Conservation (phyloP, 2,329 filamentous ascomycete genomes). For the Alternaria burnsii region DNA sequence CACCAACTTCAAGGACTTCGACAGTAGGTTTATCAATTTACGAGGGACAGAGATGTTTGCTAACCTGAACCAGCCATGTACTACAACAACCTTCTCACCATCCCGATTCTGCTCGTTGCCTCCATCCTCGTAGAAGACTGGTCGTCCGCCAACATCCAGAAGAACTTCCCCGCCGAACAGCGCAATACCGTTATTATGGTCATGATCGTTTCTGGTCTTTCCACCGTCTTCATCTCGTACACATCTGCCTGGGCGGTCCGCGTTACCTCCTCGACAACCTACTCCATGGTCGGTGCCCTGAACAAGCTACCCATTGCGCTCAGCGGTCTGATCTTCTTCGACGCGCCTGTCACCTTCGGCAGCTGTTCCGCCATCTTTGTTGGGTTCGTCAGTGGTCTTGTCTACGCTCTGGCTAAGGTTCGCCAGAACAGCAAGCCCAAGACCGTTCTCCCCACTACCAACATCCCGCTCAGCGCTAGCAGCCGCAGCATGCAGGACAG, state of each 20-base stretch:
- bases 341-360: slow-evolving; percentile 89
- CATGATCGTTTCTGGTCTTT: slow-evolving; percentile 94
- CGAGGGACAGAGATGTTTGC: not conserved
- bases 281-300: slow-evolving; percentile 96
- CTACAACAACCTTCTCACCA: slow-evolving; percentile 98
- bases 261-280: slow-evolving; percentile 95
- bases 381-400: slow-evolving; percentile 89
- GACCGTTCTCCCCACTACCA: slow-evolving; percentile 71
- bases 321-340: slow-evolving; percentile 92
- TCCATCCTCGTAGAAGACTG: slow-evolving; percentile 91
- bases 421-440: slow-evolving; percentile 75
- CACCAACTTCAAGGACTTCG: slow-evolving; percentile 99
- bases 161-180: slow-evolving; percentile 86
- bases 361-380: slow-evolving; percentile 90
- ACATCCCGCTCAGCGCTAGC: slow-evolving; percentile 84
- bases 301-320: slow-evolving; percentile 98
- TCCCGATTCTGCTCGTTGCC: slow-evolving; percentile 84
- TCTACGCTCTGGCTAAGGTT: slow-evolving; percentile 88
- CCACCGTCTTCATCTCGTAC: slow-evolving; percentile 98
- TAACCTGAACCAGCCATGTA: slow-evolving; percentile 81
- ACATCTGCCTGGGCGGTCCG: slow-evolving; percentile 99
- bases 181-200: slow-evolving; percentile 83
- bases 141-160: slow-evolving; percentile 81
- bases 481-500: slow-evolving; percentile 89
- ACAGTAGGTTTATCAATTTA: slow-evolving; percentile 72